These are phyloP conservation scores for Colletotrichum tropicicola DNA, from an alignment of 2,329 filamentous ascomycete genomes.

Conservation along the genomic window DNA sequence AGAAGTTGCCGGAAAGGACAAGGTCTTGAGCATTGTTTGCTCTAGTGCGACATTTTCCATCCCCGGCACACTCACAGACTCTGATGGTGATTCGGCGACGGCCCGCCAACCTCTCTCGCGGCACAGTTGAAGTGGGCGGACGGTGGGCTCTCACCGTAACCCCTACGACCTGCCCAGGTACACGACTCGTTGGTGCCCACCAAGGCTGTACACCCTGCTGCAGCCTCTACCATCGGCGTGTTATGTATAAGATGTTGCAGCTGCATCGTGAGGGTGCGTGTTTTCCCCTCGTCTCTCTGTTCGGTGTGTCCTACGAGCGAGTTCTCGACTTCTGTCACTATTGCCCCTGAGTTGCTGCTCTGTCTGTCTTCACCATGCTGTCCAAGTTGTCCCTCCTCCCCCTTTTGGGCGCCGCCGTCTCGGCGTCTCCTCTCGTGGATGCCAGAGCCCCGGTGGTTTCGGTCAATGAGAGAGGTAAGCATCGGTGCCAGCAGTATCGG, in stretches of 20 bases:
- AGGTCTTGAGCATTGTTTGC: neutral
- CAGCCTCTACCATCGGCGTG: neutral
- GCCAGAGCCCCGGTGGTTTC: slow-evolving; percentile 6
- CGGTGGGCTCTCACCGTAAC: slow-evolving; percentile 7
- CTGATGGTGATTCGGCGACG: slow-evolving; percentile 3
- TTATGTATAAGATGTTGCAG: slow-evolving; percentile 23
- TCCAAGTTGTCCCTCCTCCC: slow-evolving; percentile 29
- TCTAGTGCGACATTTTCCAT: slow-evolving; percentile 8
- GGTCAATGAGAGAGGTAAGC: slow-evolving; percentile 46
- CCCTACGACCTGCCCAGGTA: slow-evolving; percentile 1
- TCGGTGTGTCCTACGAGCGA: slow-evolving; percentile 8
- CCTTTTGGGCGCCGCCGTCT: slow-evolving; percentile 26
- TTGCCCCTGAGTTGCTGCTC: neutral
- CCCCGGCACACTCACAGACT: neutral
- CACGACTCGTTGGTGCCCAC: slow-evolving; percentile 18
- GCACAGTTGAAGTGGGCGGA: neutral
- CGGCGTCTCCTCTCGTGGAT: slow-evolving; percentile 24
- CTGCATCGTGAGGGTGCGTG: neutral
- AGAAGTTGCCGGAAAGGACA: slow-evolving; percentile 20
- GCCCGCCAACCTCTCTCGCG: neutral
- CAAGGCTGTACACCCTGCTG: neutral
- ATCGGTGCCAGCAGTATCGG: neutral
- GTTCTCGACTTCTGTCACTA: neutral
- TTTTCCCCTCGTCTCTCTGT: neutral
- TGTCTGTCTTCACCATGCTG: slow-evolving; percentile 29